phyloP scores from a whole-genome alignment of 2,329 filamentous ascomycete genomes.

The Pezicula neosporulosa region DNA sequence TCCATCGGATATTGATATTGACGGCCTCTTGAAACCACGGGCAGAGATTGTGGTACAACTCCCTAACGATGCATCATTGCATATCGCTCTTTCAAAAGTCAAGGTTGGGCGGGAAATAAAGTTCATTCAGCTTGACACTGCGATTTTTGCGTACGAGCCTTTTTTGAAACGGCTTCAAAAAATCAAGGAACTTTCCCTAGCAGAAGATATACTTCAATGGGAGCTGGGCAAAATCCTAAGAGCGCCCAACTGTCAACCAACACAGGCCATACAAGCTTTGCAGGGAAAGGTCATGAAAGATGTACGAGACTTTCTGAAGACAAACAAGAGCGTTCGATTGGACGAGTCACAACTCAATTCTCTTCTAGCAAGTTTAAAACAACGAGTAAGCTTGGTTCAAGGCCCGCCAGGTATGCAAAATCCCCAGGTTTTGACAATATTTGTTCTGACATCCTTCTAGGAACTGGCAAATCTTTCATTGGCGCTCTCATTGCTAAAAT shows the following conservation, averaged over 20 bases:
- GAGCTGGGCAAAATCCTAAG: conserved; percentile 9
- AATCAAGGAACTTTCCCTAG: conserved; percentile 52
- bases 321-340: conserved; percentile 31
- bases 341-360: conserved; percentile 55
- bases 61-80: conserved; percentile 39
- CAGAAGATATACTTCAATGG: conserved; percentile 45
- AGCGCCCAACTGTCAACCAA: conserved; percentile 14
- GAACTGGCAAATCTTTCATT: conserved; percentile 74
- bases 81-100: conserved; percentile 43
- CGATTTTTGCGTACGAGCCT: conserved; percentile 67
- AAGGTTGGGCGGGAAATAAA: conserved; percentile 30
- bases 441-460: conserved; percentile 30
- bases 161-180: conserved; percentile 57
- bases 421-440: conserved; percentile 4
- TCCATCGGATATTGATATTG: conserved; percentile 51
- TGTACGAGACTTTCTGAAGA: conserved; percentile 28
- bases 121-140: conserved; percentile 60
- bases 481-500: conserved; percentile 60
- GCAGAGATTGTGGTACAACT: conserved; percentile 51
- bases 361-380: conserved; percentile 49
- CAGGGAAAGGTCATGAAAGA: conserved; percentile 16
- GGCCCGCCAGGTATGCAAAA: conserved; percentile 55
- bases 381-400: conserved; percentile 60
- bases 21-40: conserved; percentile 37
- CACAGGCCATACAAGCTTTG: conserved; percentile 23